Evolutionary conservation across 306 rosid species (phyloP).

Genomic region (Cicer yamashitae): DNA sequence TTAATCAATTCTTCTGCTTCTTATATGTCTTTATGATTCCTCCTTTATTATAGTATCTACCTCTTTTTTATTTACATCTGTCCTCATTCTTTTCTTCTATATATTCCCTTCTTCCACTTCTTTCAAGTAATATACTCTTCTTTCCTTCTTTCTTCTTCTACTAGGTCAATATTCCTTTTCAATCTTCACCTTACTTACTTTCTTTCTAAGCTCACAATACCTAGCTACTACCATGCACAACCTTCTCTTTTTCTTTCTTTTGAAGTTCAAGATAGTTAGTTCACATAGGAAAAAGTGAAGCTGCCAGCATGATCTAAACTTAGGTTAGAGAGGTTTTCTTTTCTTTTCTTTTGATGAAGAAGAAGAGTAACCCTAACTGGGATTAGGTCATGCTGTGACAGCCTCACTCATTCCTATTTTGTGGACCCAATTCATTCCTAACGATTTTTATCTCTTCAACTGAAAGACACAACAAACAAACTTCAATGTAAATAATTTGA

Average conservation of each 20-base stretch:
- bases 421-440: conserved; percentile 53
- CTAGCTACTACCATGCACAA: background rate
- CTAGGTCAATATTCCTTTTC: background rate
- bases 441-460: background rate
- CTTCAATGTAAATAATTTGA: conserved; percentile 14
- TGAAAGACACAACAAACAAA: conserved; percentile 18
- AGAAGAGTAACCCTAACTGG: conserved; percentile 56
- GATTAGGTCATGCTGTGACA: conserved; percentile 99
- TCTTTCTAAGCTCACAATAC: background rate
- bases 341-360: background rate
- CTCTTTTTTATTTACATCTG: conserved; percentile 18
- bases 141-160: background rate
- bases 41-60: background rate
- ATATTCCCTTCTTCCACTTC: background rate
- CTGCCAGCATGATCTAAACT: conserved; percentile 99
- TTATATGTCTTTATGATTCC: conserved; percentile 37
- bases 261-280: background rate
- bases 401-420: conserved; percentile 96
- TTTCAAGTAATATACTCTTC: background rate
- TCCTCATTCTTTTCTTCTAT: background rate
- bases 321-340: conserved; percentile 49
- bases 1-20: conserved; percentile 24
- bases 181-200: background rate
- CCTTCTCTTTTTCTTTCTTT: background rate
- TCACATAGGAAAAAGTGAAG: conserved; percentile 94